These are phyloP conservation scores for Ustilago shanxiensis DNA, from an alignment of 1,284 basidiomycete species.

Conservation along the genomic window DNA sequence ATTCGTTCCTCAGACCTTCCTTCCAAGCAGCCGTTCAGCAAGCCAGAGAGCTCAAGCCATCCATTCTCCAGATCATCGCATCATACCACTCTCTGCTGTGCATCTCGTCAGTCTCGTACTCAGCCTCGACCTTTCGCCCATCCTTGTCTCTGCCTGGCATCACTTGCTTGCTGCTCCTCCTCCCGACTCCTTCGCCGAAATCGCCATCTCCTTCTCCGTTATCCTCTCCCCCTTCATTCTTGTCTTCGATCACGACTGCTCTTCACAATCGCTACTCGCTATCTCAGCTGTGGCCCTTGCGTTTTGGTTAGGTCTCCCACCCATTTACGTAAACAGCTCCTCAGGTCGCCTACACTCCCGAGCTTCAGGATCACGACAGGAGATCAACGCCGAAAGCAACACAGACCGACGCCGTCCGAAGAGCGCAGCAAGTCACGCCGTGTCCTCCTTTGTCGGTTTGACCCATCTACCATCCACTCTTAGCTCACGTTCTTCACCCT, in stretches of 20 bases:
- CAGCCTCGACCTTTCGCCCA: neutral
- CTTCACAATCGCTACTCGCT: neutral
- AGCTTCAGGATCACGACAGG: neutral
- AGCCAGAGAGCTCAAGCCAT: neutral
- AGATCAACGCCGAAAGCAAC: no score
- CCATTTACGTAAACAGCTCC: neutral
- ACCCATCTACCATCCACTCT: neutral
- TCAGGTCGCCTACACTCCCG: neutral
- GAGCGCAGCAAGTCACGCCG: no score
- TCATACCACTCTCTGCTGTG: neutral
- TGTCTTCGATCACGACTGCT: neutral
- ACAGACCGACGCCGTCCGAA: no score
- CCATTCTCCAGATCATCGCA: neutral
- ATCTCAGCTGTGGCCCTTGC: neutral
- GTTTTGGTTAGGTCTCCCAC: neutral
- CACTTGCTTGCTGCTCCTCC: neutral
- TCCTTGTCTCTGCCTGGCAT: neutral
- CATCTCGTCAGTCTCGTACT: neutral
- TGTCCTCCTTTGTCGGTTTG: no score
- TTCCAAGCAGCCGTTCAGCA: neutral
- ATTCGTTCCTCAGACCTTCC: no score
- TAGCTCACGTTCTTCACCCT: neutral
- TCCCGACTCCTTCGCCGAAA: neutral
- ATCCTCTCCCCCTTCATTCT: neutral
- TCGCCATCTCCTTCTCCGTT: neutral